Conservation (phyloP, 345 rosid species). For the Trapa bicornis region DNA sequence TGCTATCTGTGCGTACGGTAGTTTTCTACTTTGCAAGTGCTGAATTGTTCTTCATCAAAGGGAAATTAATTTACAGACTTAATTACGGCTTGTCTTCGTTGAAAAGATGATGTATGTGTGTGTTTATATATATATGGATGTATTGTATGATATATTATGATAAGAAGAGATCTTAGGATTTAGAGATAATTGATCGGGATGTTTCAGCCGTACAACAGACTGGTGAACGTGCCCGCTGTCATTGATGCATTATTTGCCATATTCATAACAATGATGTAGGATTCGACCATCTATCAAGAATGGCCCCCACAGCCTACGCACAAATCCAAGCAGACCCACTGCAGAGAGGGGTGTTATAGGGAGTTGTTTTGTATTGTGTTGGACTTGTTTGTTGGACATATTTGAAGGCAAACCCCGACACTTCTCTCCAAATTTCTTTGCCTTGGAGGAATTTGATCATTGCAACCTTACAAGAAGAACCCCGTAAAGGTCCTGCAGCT, state of each 20-base stretch:
- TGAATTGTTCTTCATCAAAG: too few species aligned
- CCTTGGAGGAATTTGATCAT: slow-evolving; percentile 11
- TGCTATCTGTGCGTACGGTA: too few species aligned
- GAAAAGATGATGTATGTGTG: too few species aligned
- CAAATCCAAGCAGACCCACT: background rate
- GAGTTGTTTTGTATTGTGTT: slow-evolving; percentile 6
- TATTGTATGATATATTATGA: too few species aligned
- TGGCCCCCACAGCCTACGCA: slow-evolving; percentile 1
- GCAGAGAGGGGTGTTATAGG: slow-evolving; percentile 8
- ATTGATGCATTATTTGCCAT: background rate
- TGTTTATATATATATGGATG: too few species aligned
- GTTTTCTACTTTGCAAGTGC: too few species aligned
- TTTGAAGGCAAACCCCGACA: slow-evolving; percentile 5
- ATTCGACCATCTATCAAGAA: background rate
- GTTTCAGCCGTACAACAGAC: too few species aligned
- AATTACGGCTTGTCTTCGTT: too few species aligned
- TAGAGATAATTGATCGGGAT: too few species aligned
- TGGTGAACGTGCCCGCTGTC: too few species aligned
- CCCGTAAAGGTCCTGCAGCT: slow-evolving; percentile 1
- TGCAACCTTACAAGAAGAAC: slow-evolving; percentile 12
- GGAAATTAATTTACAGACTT: too few species aligned
- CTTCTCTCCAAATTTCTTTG: background rate
- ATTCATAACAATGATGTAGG: background rate
- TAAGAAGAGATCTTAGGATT: too few species aligned
- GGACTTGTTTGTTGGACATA: slow-evolving; percentile 12